Conservation (phyloP, 2,329 filamentous ascomycete species). For the Trichoderma simmonsii region DNA sequence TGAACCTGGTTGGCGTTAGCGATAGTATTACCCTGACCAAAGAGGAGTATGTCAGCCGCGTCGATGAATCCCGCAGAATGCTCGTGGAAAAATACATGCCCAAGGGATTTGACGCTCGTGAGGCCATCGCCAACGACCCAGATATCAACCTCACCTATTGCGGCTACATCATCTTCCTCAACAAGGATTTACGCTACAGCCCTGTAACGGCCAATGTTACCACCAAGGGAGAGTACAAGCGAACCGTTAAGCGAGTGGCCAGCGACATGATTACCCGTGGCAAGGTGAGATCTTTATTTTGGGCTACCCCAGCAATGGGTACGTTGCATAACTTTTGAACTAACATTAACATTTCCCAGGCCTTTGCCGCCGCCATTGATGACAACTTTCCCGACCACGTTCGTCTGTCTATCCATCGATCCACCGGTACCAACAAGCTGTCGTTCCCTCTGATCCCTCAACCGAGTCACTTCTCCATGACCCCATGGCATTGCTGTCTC, state of each 20-base stretch:
- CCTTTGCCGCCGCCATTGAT: not conserved
- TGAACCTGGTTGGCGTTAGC: not conserved
- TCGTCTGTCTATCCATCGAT: not conserved
- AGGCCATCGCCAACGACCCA: not conserved
- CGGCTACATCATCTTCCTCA: not conserved
- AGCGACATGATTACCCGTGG: constrained; percentile 1
- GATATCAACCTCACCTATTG: not conserved
- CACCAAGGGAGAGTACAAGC: not conserved
- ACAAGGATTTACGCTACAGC: not conserved
- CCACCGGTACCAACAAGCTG: not conserved
- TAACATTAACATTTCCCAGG: not conserved
- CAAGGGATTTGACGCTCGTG: not conserved
- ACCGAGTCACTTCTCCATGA: not conserved
- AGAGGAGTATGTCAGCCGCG: not conserved
- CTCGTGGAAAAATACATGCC: not conserved
- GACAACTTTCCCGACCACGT: not conserved
- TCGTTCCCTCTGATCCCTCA: not conserved
- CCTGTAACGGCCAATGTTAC: not conserved
- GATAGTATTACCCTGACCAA: not conserved
- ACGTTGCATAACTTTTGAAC: not conserved
- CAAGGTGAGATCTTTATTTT: not conserved
- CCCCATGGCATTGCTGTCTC: not conserved
- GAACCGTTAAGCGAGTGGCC: not conserved
- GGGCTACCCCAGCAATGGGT: not conserved
- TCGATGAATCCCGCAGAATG: not conserved